Base-by-base conservation (phyloP, 148 eudicot species). In the Silene uniflora region DNA sequence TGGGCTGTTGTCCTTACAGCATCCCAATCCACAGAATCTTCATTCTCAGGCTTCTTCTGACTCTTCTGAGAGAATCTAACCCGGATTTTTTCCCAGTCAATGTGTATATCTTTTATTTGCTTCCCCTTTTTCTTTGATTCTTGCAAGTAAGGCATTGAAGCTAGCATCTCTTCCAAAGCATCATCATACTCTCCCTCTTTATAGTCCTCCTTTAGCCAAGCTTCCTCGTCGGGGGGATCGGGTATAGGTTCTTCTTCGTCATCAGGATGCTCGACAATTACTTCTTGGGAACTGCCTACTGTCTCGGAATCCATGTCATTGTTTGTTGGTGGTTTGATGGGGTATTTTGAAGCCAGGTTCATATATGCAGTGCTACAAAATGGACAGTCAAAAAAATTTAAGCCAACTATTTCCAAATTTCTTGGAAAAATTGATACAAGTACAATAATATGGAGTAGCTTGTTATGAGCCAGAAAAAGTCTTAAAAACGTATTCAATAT, bases 1-100 rank as follows among this genome's bases (percentile, higher is more conserved):
- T 80, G 79, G 1, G 73, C 22, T 13, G 89, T 96, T 7, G 56
- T 67, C 73, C 89, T 78, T 52, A 91, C 86, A 55, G 89, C 91
- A 35, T 89, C 93, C 93, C 92, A 93, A 46, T 93, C 85, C 0
- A 89, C 83, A 27, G 92, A 89, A 74, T 91, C 96, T 49, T 55
- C 59, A 6, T 67, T 47, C 8, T 77, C 76, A 5, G 19, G 77
- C 0, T 69, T 81, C 64, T 62, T 80, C 23, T 58, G 16, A 58
- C 66, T 72, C 47, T 77, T 71, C 10, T 32, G 24, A 24, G 25
- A 7, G 71, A 59, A 81, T 2, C 5, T 46, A 14, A 68, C 22
- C 47, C 80, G 56, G 19, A 81, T 73, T 24, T 19, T 24, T 24
- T 81, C 80, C 84, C 84, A 81, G 69, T 81, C 84, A 18, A 81